phyloP scores from a whole-genome alignment of 2,329 filamentous ascomycete species.

The Aspergillus novofumigatus region DNA sequence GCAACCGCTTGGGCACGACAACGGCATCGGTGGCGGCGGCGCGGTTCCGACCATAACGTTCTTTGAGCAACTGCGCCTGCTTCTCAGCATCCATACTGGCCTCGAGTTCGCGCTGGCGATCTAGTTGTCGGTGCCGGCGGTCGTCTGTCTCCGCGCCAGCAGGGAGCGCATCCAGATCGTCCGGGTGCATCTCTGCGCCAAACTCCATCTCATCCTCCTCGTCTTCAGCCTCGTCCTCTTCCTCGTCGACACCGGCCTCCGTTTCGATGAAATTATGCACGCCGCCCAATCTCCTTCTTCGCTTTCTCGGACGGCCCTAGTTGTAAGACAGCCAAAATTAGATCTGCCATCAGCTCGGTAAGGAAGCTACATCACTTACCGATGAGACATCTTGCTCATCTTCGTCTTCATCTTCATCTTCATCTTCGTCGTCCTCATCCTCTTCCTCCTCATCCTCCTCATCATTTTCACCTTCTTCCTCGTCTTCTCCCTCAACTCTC shows the following conservation, averaged over 20 bases:
- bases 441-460: conserved; percentile 45
- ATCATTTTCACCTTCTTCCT: conserved; percentile 33
- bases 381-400: conserved; percentile 54
- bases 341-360: neutral
- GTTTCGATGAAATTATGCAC: conserved; percentile 92
- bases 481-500: conserved; percentile 32
- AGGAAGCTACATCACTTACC: conserved; percentile 49
- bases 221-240: conserved; percentile 83
- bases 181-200: conserved; percentile 84
- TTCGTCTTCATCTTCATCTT: conserved; percentile 40
- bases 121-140: conserved; percentile 86
- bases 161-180: conserved; percentile 74
- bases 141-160: conserved; percentile 80
- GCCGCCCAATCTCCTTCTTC: conserved; percentile 61
- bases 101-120: conserved; percentile 83
- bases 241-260: conserved; percentile 94
- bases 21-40: conserved; percentile 65
- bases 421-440: conserved; percentile 46
- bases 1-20: conserved; percentile 76
- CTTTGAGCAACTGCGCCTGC: conserved; percentile 78
- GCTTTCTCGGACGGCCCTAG: conserved; percentile 72
- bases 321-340: conserved; percentile 14
- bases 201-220: conserved; percentile 87
- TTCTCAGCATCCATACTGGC: conserved; percentile 90
- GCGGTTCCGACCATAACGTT: conserved; percentile 80